Evolutionary conservation across 345 rosid species (phyloP), one percentile per base, ranked within the genome.

Genomic region (Populus davidiana): DNA sequence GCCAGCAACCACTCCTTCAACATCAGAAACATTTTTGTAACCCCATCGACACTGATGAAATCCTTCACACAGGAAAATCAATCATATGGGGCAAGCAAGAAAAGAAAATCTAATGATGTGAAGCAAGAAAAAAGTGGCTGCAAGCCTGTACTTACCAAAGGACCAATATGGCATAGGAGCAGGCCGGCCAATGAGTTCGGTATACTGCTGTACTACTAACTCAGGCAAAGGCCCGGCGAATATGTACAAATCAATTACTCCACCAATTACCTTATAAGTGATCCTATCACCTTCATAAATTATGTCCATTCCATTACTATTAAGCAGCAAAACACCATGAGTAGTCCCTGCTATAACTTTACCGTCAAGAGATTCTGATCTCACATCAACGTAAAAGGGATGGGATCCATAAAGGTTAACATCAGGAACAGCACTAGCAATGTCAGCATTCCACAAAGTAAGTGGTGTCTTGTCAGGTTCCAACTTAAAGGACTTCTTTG

Each of bases 341-440:
- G 39, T 16, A 33, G 20, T 25, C 20, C 39, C 69, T 66, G 33
- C 21, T 5, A 47, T 4, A 47, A 71, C 75, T 16, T 69, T 75
- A 8, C 91, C 88, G 0, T 74, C 80, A 2, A 47, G 69, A 3
- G 78, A 79, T 2, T 75, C 79, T 64, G 87, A 82, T 67, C 94
- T 83, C 11, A 90, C 76, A 59, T 92, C 97, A 20, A 92, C 38
- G 81, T 88, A 92, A 41, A 92, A 91, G 5, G 94, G 97, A n/a
- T 92, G 94, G 9, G 94, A 91, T 13, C 97, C 93, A 52, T 91
- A 92, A 2, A 92, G 93, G 59, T 91, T 91, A 31, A 86, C 41
- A 74, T 89, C 87, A 36, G 63, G 70, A 83, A 69, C 69, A 8
- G 76, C 77, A 56, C 94, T 83, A 1, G 29, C 82, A 18, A 85